Evolutionary conservation across 345 rosid species (phyloP).

Genomic region (Aquilaria sinensis): DNA sequence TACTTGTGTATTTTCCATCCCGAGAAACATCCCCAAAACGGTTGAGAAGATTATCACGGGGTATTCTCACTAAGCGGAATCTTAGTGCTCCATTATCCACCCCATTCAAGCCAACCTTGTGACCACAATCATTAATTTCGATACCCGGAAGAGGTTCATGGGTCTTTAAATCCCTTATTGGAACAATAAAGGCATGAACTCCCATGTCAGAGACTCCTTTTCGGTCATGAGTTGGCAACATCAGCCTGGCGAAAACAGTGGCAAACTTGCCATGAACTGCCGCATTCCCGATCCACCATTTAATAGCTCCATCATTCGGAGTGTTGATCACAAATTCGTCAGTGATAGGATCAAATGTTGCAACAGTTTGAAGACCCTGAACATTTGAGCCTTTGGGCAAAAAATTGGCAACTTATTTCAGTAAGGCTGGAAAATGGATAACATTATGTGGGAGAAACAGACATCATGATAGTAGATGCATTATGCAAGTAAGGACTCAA

Average conservation of each 20-base stretch:
- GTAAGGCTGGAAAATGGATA: neutral
- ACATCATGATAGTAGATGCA: neutral
- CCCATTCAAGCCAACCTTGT: conserved; percentile 91
- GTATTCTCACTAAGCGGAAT: conserved; percentile 79
- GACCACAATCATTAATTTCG: conserved; percentile 94
- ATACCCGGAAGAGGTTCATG: conserved; percentile 85
- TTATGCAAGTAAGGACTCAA: neutral
- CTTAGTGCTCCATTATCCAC: conserved; percentile 97
- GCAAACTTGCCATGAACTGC: conserved; percentile 98
- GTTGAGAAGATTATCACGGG: conserved; percentile 93
- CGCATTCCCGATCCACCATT: conserved; percentile 99
- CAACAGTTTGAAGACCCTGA: conserved; percentile 89
- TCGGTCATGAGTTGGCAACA: conserved; percentile 82
- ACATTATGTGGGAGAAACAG: too few species aligned
- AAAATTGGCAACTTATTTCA: conserved; percentile 12
- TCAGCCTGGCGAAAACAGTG: conserved; percentile 78
- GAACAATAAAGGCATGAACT: conserved; percentile 96
- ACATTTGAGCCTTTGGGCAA: conserved; percentile 71
- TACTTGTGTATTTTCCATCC: conserved; percentile 92
- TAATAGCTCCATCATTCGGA: conserved; percentile 91
- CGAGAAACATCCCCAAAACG: conserved; percentile 93
- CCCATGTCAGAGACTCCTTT: conserved; percentile 86
- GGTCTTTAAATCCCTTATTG: conserved; percentile 77
- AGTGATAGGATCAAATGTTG: conserved; percentile 73
- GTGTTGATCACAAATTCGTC: conserved; percentile 84